A percentile compares a stretch with the other conserved stretches of the same genome.
Conservation (phyloP, 129 eudicot genomes). For the Cynara cardunculus region DNA sequence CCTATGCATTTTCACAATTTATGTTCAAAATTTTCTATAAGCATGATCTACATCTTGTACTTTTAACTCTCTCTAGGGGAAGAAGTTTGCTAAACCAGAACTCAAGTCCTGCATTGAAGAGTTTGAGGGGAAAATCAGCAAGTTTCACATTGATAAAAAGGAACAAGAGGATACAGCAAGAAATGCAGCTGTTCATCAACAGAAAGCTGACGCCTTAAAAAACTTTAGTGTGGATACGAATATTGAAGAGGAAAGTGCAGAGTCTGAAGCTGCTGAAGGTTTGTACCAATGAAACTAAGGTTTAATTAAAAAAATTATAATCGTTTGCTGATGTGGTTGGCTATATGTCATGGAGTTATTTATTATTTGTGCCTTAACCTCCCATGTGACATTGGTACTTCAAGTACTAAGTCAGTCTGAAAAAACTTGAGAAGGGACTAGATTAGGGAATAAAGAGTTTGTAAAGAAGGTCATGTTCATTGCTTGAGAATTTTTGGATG, state of each 20-base stretch:
- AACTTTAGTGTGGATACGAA: slow-evolving; percentile 31
- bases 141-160: slow-evolving; percentile 73
- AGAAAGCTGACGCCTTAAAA: slow-evolving; percentile 57
- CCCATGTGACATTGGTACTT: neutral
- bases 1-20: neutral
- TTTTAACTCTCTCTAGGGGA: slow-evolving; percentile 44
- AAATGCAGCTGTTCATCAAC: slow-evolving; percentile 82
- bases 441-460: no score
- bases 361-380: neutral
- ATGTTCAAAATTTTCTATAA: neutral
- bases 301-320: neutral
- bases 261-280: slow-evolving; percentile 61
- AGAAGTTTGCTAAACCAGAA: slow-evolving; percentile 94
- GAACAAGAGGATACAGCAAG: slow-evolving; percentile 81
- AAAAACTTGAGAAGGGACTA: no score
- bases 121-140: slow-evolving; percentile 78
- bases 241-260: slow-evolving; percentile 42
- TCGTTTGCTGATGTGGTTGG: neutral
- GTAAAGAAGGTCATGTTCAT: no score
- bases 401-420: neutral
- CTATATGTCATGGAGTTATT: neutral
- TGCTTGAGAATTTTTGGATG: no score
- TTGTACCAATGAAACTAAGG: slow-evolving; percentile 11
- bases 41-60: neutral
- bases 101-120: slow-evolving; percentile 76